These are phyloP conservation scores for Xylaria palmicola DNA, from an alignment of 495 filamentous ascomycete species.

Conservation along the genomic window DNA sequence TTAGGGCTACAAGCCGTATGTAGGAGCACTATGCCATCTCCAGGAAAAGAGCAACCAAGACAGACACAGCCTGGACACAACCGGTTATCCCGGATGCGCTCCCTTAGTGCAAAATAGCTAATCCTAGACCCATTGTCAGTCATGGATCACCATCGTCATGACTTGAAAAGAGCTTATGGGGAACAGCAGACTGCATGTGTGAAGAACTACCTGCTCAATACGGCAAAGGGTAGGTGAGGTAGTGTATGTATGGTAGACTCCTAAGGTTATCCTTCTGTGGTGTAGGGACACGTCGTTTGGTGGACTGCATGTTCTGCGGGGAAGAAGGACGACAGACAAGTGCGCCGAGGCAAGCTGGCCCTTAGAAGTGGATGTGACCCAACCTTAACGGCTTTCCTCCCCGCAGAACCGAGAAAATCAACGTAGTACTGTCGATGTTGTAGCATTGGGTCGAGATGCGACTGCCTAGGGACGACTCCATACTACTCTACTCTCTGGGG, in stretches of 20 bases:
- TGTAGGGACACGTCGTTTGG: background rate
- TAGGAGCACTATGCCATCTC: background rate
- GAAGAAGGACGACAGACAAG: background rate
- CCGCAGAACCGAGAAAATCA: conserved; percentile 13
- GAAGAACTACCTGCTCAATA: background rate
- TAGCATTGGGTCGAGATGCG: background rate
- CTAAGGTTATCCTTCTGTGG: background rate
- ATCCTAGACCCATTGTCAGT: too few species aligned
- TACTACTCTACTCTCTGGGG: conserved; percentile 1
- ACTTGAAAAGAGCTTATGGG: background rate
- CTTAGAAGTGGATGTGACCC: background rate
- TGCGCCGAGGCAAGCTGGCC: background rate
- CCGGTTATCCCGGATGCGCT: background rate
- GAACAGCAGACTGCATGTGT: background rate
- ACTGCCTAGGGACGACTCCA: background rate
- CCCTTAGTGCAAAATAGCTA: too few species aligned
- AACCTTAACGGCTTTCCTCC: conserved; percentile 10
- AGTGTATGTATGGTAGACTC: too few species aligned
- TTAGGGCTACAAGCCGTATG: background rate
- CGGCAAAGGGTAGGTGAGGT: background rate
- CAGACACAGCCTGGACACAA: background rate
- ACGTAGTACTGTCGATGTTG: background rate
- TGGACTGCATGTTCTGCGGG: conserved; percentile 1
- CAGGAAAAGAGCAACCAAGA: background rate
- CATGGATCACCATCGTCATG: background rate